These are phyloP conservation scores for Epichloe festucae DNA, from an alignment of 2,329 filamentous ascomycete genomes.

Conservation along the genomic window DNA sequence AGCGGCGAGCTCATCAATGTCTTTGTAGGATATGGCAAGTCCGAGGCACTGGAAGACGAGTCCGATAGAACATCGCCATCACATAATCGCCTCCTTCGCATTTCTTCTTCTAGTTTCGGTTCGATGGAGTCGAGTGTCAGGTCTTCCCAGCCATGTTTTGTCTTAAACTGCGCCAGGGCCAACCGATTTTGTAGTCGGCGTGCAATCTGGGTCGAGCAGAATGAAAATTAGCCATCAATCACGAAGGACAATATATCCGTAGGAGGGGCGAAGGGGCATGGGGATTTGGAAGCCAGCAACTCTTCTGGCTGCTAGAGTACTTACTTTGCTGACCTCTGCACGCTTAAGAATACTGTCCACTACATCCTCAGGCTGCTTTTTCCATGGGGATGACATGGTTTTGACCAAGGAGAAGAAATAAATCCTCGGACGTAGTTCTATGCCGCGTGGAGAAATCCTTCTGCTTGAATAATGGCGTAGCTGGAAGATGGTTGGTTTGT, in stretches of 20 bases:
- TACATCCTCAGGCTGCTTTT: slow-evolving; percentile 50
- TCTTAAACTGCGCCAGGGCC: slow-evolving; percentile 92
- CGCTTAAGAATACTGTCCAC: slow-evolving; percentile 58
- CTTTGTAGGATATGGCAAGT: slow-evolving; percentile 55
- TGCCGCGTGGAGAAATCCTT: background rate
- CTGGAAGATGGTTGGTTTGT: background rate
- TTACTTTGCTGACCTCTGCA: slow-evolving; percentile 64
- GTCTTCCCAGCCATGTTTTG: slow-evolving; percentile 89
- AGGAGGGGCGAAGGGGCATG: background rate
- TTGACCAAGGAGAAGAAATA: background rate
- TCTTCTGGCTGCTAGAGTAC: slow-evolving; percentile 11
- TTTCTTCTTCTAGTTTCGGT: slow-evolving; percentile 67
- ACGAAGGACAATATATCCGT: background rate
- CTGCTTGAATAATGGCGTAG: background rate
- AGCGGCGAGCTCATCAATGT: slow-evolving; percentile 74
- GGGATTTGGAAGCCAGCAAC: background rate
- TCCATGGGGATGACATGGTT: slow-evolving; percentile 46
- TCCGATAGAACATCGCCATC: slow-evolving; percentile 71
- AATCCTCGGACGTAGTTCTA: background rate
- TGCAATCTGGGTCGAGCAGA: slow-evolving; percentile 58
- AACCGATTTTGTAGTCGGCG: slow-evolving; percentile 85
- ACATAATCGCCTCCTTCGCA: slow-evolving; percentile 57
- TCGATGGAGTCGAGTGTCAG: slow-evolving; percentile 77
- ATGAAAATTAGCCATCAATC: background rate
- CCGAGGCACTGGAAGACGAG: slow-evolving; percentile 73